Evolutionary conservation across 805 yeast species (phyloP).

Genomic region (Teunomyces kruisii): DNA sequence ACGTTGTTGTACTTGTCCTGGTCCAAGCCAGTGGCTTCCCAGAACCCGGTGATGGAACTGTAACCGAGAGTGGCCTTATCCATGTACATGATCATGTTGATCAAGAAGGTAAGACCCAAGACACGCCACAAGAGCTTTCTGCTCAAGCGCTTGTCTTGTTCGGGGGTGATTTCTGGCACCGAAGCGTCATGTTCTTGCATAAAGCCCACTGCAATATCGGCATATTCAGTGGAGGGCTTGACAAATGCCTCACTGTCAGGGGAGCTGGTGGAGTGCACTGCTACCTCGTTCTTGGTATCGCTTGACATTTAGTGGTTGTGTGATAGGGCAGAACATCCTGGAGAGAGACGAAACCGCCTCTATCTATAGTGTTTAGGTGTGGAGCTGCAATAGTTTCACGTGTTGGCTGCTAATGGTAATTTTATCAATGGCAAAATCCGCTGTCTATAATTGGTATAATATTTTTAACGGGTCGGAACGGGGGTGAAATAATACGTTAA

Average conservation of each 20-base stretch:
- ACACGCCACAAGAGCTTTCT: conserved; percentile 38
- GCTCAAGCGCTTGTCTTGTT: conserved; percentile 38
- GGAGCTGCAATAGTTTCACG: neutral
- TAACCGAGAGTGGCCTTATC: conserved; percentile 54
- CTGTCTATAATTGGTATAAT: too few species aligned
- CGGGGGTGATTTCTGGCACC: conserved; percentile 42
- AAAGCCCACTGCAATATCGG: conserved; percentile 40
- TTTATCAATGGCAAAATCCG: too few species aligned
- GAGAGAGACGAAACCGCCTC: neutral
- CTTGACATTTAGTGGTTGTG: neutral
- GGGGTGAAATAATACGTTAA: too few species aligned
- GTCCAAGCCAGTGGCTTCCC: conserved; percentile 44
- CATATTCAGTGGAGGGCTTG: conserved; percentile 17
- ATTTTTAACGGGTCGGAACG: too few species aligned
- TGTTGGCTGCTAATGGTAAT: neutral
- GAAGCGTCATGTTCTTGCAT: conserved; percentile 30
- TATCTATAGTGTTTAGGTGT: neutral
- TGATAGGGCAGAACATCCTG: too few species aligned
- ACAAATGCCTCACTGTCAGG: neutral
- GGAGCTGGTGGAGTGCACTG: neutral
- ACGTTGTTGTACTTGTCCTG: conserved; percentile 46
- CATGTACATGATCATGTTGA: conserved; percentile 43
- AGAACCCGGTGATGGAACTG: conserved; percentile 48
- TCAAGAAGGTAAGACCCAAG: conserved; percentile 32
- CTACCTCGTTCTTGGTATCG: neutral